Conservation (phyloP, 179 eudicot species). For the Amaranthus tricolor region DNA sequence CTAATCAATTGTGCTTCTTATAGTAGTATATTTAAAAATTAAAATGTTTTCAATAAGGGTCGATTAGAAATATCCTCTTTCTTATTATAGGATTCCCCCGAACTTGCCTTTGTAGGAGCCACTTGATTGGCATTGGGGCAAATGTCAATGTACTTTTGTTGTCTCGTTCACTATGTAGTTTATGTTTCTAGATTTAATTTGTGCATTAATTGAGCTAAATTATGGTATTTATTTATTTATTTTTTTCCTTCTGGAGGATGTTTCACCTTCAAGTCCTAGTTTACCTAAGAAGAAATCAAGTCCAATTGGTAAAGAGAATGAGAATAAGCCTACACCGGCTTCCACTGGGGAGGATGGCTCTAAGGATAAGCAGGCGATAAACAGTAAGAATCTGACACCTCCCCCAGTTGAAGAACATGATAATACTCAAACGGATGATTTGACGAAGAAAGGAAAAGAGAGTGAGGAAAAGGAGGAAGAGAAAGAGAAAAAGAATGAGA, state of each 20-base stretch:
- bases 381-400: constrained; percentile 8
- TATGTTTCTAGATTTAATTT: not conserved
- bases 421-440: constrained; percentile 22
- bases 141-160: not conserved
- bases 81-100: too few relatives aligned
- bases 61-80: too few relatives aligned
- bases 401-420: constrained; percentile 19
- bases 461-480: not conserved
- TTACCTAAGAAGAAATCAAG: constrained; percentile 14
- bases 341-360: constrained; percentile 16
- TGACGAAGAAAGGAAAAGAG: not conserved
- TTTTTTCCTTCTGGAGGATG: constrained; percentile 26
- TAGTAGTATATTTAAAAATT: too few relatives aligned
- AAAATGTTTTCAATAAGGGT: too few relatives aligned
- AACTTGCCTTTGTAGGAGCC: not conserved
- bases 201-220: constrained; percentile 3
- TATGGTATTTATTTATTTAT: constrained; percentile 13
- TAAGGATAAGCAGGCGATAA: constrained; percentile 24
- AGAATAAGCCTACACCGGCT: constrained; percentile 15
- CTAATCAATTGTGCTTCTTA: too few relatives aligned
- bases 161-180: not conserved
- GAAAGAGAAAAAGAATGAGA: not conserved
- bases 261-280: constrained; percentile 39
- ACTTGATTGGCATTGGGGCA: not conserved
- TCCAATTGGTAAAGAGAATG: constrained; percentile 24